Base-by-base conservation (phyloP, 352 stramenopile genomes). In the Aphanomyces invadans region DNA sequence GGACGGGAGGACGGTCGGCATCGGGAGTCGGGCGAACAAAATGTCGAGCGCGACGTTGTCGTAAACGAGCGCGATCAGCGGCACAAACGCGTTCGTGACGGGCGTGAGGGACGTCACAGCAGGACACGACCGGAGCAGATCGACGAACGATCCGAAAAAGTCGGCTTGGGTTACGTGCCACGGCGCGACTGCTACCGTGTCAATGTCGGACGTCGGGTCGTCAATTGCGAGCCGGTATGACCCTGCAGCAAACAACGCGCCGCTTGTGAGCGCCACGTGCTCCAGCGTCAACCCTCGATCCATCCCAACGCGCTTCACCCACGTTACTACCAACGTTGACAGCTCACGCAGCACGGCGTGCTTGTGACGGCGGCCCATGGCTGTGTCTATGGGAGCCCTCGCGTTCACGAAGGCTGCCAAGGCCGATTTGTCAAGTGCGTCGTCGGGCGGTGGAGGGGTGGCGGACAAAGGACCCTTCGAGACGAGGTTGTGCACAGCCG, bases 21-120 rank as follows among this genome's bases (percentile, higher is more conserved):
- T 72, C 3, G 78, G 81, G 31, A 95, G 63, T 19, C 80, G 79
- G 0, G 85, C 88, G 75, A 97, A 98, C 1, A 98, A 77, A 54
- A 98, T 64, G 72, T 98, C 92, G 72, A 98, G 87, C 39, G 85
- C 83, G 51, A 97, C 82, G 23, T 76, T 80, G 38, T 95, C 73
- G 38, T 97, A 89, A 15, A 76, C 84, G 49, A 97, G 79, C 60
- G 95, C 97, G 62, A 98, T 89, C 17, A 98, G 76, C 3, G 93
- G 91, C 19, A 95, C 95, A 64, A 97, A 98, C 9, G 95, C 95
- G 39, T 90, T 88, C 3, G 83, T 81, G 46, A 97, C 81, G 4
- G 87, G 80, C 4, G 80, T 79, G 19, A 97, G 69, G n/a, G 87
- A 75, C n/a, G 79, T 81, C 1, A 95, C 85, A 11, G 79, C 76